Conservation (phyloP, 2,329 filamentous ascomycete species). For the Alternaria brassicicola region DNA sequence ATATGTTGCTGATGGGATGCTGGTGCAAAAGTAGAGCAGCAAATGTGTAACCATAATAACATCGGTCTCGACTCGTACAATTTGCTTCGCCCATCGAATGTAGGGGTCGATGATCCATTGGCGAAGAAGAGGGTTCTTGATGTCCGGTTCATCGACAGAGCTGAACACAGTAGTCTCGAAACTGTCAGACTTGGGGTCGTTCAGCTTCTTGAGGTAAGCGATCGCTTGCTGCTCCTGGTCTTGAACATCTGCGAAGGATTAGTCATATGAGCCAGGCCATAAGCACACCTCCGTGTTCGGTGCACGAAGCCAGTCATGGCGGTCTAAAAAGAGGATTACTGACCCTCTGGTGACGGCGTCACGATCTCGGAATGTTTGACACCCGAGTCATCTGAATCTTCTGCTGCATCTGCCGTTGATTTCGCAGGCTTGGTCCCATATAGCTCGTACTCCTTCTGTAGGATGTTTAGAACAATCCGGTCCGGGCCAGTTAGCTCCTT, state of each 20-base stretch:
- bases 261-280: background rate
- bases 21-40: conserved; percentile 71
- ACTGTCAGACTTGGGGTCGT: conserved; percentile 54
- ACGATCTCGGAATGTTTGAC: conserved; percentile 37
- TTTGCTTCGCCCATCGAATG: conserved; percentile 58
- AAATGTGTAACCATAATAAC: conserved; percentile 81
- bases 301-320: background rate
- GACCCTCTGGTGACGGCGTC: conserved; percentile 41
- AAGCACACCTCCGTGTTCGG: background rate
- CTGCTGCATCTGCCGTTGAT: conserved; percentile 16
- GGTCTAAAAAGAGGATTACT: background rate
- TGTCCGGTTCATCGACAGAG: conserved; percentile 57
- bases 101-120: conserved; percentile 65
- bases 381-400: conserved; percentile 33
- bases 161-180: conserved; percentile 65
- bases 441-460: conserved; percentile 39
- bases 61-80: conserved; percentile 72
- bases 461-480: conserved; percentile 36
- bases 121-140: conserved; percentile 47
- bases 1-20: conserved; percentile 69
- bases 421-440: conserved; percentile 10
- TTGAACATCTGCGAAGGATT: conserved; percentile 30
- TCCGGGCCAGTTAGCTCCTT: conserved; percentile 41
- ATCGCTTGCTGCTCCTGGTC: conserved; percentile 48
- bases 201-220: conserved; percentile 55